phyloP scores from a whole-genome alignment of 495 filamentous ascomycete genomes.

The Trichoderma virens region DNA sequence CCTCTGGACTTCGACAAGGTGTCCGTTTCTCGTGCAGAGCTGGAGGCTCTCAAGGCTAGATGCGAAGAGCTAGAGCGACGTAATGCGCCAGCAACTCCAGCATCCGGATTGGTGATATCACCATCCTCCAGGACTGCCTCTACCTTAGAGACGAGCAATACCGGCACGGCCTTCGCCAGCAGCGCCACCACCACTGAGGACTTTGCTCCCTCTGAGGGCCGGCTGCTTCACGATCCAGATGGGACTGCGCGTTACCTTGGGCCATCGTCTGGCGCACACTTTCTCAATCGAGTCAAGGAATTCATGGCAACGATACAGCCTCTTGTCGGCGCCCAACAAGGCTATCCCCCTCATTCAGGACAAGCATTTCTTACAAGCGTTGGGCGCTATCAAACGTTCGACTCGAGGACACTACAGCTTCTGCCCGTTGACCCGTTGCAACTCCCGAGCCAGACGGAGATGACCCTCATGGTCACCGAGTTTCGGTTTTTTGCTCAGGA shows the following conservation, averaged over 20 bases:
- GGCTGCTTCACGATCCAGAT: slow-evolving; percentile 18
- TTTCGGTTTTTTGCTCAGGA: slow-evolving; percentile 26
- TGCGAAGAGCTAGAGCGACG: slow-evolving; percentile 17
- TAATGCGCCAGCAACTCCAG: slow-evolving; percentile 12
- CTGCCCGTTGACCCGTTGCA: slow-evolving; percentile 19
- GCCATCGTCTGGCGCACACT: slow-evolving; percentile 31
- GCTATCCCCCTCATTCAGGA: not conserved
- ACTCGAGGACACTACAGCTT: slow-evolving; percentile 26
- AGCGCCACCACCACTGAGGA: slow-evolving; percentile 11
- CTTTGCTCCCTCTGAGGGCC: slow-evolving; percentile 15
- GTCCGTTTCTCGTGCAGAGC: slow-evolving; percentile 19
- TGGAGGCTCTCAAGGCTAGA: slow-evolving; percentile 21
- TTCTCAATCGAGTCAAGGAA: slow-evolving; percentile 29
- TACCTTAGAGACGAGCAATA: not conserved
- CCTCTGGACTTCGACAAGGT: slow-evolving; percentile 23
- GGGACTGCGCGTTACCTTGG: slow-evolving; percentile 17
- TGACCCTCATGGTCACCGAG: slow-evolving; percentile 18
- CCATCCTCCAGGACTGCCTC: slow-evolving; percentile 8
- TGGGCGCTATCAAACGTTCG: slow-evolving; percentile 33
- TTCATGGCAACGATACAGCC: slow-evolving; percentile 23
- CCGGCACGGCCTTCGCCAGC: not conserved
- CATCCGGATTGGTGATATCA: not conserved
- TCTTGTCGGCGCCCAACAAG: slow-evolving; percentile 11
- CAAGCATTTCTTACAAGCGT: slow-evolving; percentile 20
- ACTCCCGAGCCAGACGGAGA: slow-evolving; percentile 21